Base-by-base conservation (phyloP, 345 rosid species). In the Syzygium aqueum region DNA sequence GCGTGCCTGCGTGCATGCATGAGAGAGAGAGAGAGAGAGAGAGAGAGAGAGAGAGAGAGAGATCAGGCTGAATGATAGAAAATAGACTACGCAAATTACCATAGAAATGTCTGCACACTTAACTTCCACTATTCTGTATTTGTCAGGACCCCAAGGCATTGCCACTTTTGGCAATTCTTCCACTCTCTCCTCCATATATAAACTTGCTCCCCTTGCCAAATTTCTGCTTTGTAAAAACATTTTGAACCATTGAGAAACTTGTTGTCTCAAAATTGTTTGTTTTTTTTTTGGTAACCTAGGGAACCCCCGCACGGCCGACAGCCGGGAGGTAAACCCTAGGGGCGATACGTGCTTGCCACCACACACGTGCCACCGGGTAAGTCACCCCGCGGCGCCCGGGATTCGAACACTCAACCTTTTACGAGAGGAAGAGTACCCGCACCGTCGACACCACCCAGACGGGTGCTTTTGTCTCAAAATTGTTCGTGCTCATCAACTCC, bases 401-500 rank as follows among this genome's bases (percentile, higher is more conserved):
- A n/a, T n/a, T n/a, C n/a, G n/a, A n/a, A n/a, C n/a, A n/a, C n/a
- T n/a, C n/a, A n/a, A n/a, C n/a, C n/a, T n/a, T n/a, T n/a, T n/a
- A n/a, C n/a, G n/a, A n/a, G n/a, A n/a, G n/a, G n/a, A n/a, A n/a
- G n/a, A n/a, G n/a, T n/a, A n/a, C n/a, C n/a, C n/a, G n/a, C n/a
- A n/a, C n/a, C n/a, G n/a, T n/a, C n/a, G n/a, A n/a, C n/a, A n/a
- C n/a, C n/a, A n/a, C n/a, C n/a, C n/a, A n/a, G n/a, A n/a, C n/a
- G n/a, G n/a, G n/a, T n/a, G n/a, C n/a, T n/a, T n/a, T 94, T 98
- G 93, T 97, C 98, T 86, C 96, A 92, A 85, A 96, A 96, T 78
- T 94, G 98, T 91, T 95, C 96, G 53, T 91, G 96, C 87, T 97
- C 99, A 91, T 97, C 99, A 86, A 97, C 99, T 46, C 95, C 99